Percentiles rank a stretch among this genome's conserved stretches.
Conservation (phyloP, 2,329 filamentous ascomycete species). For the Lecanosticta acicola region DNA sequence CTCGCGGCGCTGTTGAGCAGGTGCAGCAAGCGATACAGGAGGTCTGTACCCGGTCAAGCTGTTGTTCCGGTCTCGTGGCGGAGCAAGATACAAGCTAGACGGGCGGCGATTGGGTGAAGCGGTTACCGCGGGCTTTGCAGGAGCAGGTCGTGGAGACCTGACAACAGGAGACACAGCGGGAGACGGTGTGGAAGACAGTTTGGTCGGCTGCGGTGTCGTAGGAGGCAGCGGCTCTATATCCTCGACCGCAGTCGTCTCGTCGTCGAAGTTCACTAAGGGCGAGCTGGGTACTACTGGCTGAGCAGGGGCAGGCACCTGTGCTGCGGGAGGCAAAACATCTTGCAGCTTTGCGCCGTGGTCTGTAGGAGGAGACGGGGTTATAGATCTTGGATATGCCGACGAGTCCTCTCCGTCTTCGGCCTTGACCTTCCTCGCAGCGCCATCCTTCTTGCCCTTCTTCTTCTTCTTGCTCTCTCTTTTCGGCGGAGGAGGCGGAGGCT, state of each 20-base stretch:
- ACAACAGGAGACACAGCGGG: constrained; percentile 8
- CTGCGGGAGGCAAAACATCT: constrained; percentile 1
- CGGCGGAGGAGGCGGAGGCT: constrained; percentile 2
- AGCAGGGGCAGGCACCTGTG: constrained; percentile 5
- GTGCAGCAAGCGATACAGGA: constrained; percentile 2
- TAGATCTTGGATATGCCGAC: constrained; percentile 23
- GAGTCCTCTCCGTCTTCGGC: constrained; percentile 24
- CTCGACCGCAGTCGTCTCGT: constrained; percentile 14
- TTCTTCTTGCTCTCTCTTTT: constrained; percentile 23
- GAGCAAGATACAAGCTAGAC: constrained; percentile 9
- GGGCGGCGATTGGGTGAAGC: constrained; percentile 15
- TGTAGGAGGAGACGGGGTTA: constrained; percentile 26
- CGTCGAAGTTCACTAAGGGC: constrained; percentile 13
- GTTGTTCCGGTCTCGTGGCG: constrained; percentile 10
- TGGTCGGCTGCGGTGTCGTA: constrained; percentile 2
- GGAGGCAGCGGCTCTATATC: constrained; percentile 11
- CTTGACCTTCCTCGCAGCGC: constrained; percentile 6
- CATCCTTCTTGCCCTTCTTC: constrained; percentile 26
- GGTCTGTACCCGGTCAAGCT: constrained; percentile 8
- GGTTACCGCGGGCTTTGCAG: constrained; percentile 12
- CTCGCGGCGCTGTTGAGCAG: constrained; percentile 16
- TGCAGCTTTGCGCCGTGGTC: constrained; percentile 20
- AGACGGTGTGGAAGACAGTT: constrained; percentile 4
- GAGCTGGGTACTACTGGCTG: constrained; percentile 3
- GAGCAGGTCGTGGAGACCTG: constrained; percentile 13